A percentile compares a stretch with the other conserved stretches of the same genome.
phyloP scores from a whole-genome alignment of 371 early-diverging fungal species.

The Coemansia sp. region DNA sequence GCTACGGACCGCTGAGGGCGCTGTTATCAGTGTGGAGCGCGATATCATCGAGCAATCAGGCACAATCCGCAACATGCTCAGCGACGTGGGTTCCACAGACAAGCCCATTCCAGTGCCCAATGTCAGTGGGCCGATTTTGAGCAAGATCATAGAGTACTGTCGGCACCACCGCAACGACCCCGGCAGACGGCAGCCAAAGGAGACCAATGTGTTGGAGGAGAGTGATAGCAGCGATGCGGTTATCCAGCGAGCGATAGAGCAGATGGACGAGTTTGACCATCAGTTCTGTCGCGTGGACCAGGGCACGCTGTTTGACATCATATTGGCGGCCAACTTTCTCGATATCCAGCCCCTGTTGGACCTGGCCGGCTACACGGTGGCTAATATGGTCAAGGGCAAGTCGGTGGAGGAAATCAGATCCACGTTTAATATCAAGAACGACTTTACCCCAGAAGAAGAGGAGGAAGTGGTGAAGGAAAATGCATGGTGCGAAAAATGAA shows the following conservation, averaged over 20 bases:
- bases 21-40: constrained; percentile 34
- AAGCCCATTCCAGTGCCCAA: constrained; percentile 79
- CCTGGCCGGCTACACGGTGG: constrained; percentile 95
- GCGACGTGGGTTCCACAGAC: constrained; percentile 80
- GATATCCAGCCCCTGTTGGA: constrained; percentile 94
- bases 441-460: constrained; percentile 96
- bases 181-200: constrained; percentile 16
- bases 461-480: constrained; percentile 53
- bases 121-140: constrained; percentile 67
- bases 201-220: constrained; percentile 8
- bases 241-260: constrained; percentile 35
- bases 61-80: constrained; percentile 92
- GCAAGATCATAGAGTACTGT: constrained; percentile 82
- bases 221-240: constrained; percentile 48
- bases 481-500: constrained; percentile 39
- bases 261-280: constrained; percentile 71
- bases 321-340: constrained; percentile 92
- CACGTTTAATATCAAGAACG: constrained; percentile 92
- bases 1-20: not conserved
- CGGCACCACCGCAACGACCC: constrained; percentile 78
- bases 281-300: constrained; percentile 78
- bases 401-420: constrained; percentile 91
- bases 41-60: constrained; percentile 53
- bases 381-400: constrained; percentile 96
- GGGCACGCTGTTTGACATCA: constrained; percentile 75